phyloP scores from a whole-genome alignment of 2,329 filamentous ascomycete species.

The Tetracladium maxilliforme region DNA sequence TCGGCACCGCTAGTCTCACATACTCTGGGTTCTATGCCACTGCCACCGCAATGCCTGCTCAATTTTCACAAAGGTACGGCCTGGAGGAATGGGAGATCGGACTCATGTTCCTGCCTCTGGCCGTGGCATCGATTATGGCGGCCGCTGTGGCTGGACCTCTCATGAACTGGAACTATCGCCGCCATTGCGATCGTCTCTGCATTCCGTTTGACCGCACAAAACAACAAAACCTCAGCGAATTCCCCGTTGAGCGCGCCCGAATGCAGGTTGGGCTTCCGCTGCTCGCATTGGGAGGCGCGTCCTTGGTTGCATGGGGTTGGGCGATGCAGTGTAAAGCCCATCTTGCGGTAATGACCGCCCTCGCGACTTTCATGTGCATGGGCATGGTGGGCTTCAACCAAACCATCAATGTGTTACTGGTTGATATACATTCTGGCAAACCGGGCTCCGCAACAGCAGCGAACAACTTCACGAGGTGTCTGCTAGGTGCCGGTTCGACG shows the following conservation, averaged over 20 bases:
- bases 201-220: slow-evolving; percentile 35
- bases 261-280: slow-evolving; percentile 31
- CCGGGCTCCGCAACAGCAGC: slow-evolving; percentile 37
- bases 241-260: slow-evolving; percentile 32
- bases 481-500: slow-evolving; percentile 33
- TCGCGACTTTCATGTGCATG: slow-evolving; percentile 15
- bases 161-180: slow-evolving; percentile 51
- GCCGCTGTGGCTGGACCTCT: slow-evolving; percentile 29
- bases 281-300: slow-evolving; percentile 28
- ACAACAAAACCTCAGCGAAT: slow-evolving; percentile 26
- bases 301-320: slow-evolving; percentile 34
- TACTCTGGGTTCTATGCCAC: slow-evolving; percentile 34
- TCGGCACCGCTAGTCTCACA: slow-evolving; percentile 24
- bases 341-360: slow-evolving; percentile 27
- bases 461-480: slow-evolving; percentile 36
- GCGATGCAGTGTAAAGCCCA: slow-evolving; percentile 23
- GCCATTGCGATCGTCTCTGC: slow-evolving; percentile 37
- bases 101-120: slow-evolving; percentile 32
- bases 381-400: slow-evolving; percentile 38
- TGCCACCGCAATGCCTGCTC: slow-evolving; percentile 24
- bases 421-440: slow-evolving; percentile 35
- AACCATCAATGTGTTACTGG: slow-evolving; percentile 30
- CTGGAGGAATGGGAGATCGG: slow-evolving; percentile 38
- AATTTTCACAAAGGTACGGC: slow-evolving; percentile 35
- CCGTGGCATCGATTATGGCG: slow-evolving; percentile 25